Base-by-base conservation (phyloP, 2,329 filamentous ascomycete genomes). In the Fusarium xylarioides region DNA sequence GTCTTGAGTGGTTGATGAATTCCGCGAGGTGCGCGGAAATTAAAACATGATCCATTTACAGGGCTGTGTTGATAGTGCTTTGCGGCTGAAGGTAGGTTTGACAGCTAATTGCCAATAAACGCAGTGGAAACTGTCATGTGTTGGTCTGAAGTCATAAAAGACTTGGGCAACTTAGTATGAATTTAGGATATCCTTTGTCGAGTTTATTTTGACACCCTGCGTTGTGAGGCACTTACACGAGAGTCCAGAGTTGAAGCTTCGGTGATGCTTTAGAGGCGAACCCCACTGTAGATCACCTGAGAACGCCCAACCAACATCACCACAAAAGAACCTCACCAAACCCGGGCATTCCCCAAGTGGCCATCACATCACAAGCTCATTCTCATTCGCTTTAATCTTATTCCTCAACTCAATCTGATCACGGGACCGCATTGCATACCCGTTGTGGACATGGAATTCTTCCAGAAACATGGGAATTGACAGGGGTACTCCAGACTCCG, bases 381-480 rank as follows among this genome's bases (percentile, higher is more conserved):
- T 37, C 32, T 18, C 52, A 37, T 12, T 26, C 42, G 26, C 9
- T 28, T 53, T 49, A 54, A 52, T 37, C 15, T 43, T 18, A 12
- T 44, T 16, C 21, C 49, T 46, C 28, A 32, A 47, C 47, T 21
- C n/a, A n/a, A 12, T 28, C 19, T 28, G 21, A 46, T 74, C 71
- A 73, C 47, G 58, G 26, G 70, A 73, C 40, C 54, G 14, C 28
- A 28, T 15, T 59, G 47, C 46, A 53, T 69, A 37, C 65, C 46
- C 23, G 19, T 55, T 57, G n/a, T 9, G 55, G 68, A 54, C 44
- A 55, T 23, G 49, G 66, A 73, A 74, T 11, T 12, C 46, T 73
- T 73, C 71, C 56, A 19, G 70, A 73, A 73, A 73, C 12, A 38
- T 23, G n/a, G 19, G 23, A 50, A 28, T n/a, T n/a, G 56, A 38